These are phyloP conservation scores for Naganishia onofrii DNA, from an alignment of 768 basidiomycete species.

Conservation along the genomic window DNA sequence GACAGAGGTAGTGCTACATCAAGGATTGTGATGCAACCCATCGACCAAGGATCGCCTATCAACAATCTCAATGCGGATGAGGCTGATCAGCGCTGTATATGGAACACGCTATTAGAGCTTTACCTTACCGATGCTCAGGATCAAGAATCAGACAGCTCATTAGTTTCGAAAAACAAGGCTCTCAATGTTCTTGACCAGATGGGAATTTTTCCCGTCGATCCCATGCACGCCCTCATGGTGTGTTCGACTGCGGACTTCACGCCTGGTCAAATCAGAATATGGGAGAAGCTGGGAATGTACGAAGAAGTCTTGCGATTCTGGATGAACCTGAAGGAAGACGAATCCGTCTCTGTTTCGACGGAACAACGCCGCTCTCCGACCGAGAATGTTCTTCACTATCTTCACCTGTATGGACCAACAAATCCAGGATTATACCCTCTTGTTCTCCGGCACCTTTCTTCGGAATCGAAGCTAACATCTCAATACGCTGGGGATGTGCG, in stretches of 20 bases:
- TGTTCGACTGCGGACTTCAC: constrained; percentile 82
- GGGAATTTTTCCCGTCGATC: constrained; percentile 68
- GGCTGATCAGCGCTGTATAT: constrained; percentile 74
- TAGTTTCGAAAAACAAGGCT: constrained; percentile 63
- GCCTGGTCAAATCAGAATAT: constrained; percentile 78
- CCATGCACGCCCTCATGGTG: constrained; percentile 87
- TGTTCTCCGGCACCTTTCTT: constrained; percentile 84
- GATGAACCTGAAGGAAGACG: constrained; percentile 65
- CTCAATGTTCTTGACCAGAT: constrained; percentile 63
- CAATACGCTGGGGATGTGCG: constrained; percentile 70
- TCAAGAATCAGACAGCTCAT: constrained; percentile 50
- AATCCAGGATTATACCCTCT: constrained; percentile 79
- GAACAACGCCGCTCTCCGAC: constrained; percentile 47
- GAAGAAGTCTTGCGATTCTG: constrained; percentile 91
- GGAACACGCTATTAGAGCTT: constrained; percentile 93
- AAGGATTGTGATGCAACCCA: background rate
- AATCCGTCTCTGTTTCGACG: background rate
- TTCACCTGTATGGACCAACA: constrained; percentile 69
- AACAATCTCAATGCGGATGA: constrained; percentile 55
- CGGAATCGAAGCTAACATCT: constrained; percentile 68
- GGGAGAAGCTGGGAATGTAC: constrained; percentile 93
- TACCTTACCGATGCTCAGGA: constrained; percentile 62
- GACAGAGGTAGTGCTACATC: constrained; percentile 17
- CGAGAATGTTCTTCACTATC: constrained; percentile 66
- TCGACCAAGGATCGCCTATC: constrained; percentile 8